Percentiles rank a stretch among this genome's conserved stretches.
phyloP scores from a whole-genome alignment of 176 grass and related monocot species.

The maize (Zea mays) region Zm-B73-REFERENCE-NAM-5.0 NC_050101.1:168376001-168376500 shows the following conservation, averaged over 20 bases:
- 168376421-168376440: background rate
- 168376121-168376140: background rate
- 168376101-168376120: background rate
- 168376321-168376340: too few relatives aligned
- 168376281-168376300: slow-evolving; percentile 91
- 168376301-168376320: slow-evolving; percentile 86
- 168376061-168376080: background rate
- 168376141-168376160: too few relatives aligned
- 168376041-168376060: background rate
- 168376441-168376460: background rate
- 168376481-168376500: background rate
- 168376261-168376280: slow-evolving; percentile 98
- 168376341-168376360: background rate
- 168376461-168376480: background rate
- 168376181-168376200: background rate
- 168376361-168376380: background rate
- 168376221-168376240: too few relatives aligned
- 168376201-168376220: too few relatives aligned
- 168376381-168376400: background rate
- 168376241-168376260: slow-evolving; percentile 79
- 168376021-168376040: background rate
- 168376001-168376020: background rate
- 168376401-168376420: background rate
- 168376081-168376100: background rate
- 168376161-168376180: background rate